These are phyloP conservation scores for Cinnamomum micranthum DNA, from an alignment of 164 flowering plant species.

Conservation along the genomic window DNA sequence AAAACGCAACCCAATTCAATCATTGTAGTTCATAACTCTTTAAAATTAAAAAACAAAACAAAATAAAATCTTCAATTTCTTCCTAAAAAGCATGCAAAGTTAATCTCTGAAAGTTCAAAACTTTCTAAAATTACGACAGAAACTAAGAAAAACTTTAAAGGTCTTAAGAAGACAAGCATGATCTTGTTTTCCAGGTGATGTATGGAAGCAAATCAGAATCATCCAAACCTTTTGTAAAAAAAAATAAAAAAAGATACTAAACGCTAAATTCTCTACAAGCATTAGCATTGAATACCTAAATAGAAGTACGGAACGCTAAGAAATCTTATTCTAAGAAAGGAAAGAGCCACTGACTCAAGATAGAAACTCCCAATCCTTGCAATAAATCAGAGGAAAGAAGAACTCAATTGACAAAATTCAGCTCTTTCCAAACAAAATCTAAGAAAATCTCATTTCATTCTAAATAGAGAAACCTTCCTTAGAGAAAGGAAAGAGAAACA, in stretches of 20 bases:
- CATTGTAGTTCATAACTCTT: neutral
- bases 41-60: neutral
- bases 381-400: neutral
- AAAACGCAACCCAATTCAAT: too few relatives aligned
- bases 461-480: neutral
- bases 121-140: neutral
- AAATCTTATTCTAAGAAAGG: neutral
- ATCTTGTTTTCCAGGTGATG: neutral
- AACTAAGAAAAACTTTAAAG: too few relatives aligned
- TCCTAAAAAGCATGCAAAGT: too few relatives aligned
- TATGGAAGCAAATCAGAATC: neutral
- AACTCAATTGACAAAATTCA: neutral
- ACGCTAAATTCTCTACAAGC: neutral
- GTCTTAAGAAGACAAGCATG: neutral
- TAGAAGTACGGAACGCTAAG: neutral
- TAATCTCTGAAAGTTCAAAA: neutral
- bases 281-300: neutral
- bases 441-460: neutral
- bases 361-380: neutral
- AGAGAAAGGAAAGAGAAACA: neutral
- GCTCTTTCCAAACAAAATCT: neutral
- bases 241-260: neutral
- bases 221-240: neutral
- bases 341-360: neutral
- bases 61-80: too few relatives aligned